Evolutionary conservation across 2,329 filamentous ascomycete genomes (phyloP).

Genomic region (Zymoseptoria crescenta): DNA sequence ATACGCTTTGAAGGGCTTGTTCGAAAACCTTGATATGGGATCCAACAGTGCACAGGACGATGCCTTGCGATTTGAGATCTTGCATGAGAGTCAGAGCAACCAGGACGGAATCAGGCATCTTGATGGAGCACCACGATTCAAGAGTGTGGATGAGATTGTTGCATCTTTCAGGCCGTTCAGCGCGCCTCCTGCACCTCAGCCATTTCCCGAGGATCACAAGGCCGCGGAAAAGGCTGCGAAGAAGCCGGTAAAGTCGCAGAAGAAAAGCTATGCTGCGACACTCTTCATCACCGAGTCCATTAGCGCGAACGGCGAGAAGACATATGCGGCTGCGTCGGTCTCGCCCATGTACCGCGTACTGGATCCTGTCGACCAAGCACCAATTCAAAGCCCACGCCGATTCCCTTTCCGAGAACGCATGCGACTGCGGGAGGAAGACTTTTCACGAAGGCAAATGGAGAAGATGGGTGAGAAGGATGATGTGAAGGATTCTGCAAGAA

Average conservation of each 20-base stretch:
- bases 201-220: slow-evolving; percentile 31
- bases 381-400: slow-evolving; percentile 16
- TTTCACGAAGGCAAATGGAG: slow-evolving; percentile 24
- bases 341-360: slow-evolving; percentile 40
- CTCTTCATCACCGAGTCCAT: slow-evolving; percentile 47
- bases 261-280: slow-evolving; percentile 39
- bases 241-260: slow-evolving; percentile 13
- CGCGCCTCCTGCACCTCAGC: slow-evolving; percentile 70
- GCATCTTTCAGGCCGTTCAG: slow-evolving; percentile 62
- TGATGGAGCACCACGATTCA: slow-evolving; percentile 21
- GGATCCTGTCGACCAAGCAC: slow-evolving; percentile 28
- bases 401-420: slow-evolving; percentile 63
- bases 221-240: slow-evolving; percentile 2
- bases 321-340: slow-evolving; percentile 43
- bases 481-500: slow-evolving; percentile 5
- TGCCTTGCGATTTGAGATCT: slow-evolving; percentile 31
- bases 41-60: slow-evolving; percentile 26
- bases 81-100: slow-evolving; percentile 29
- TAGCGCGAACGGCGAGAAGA: slow-evolving; percentile 43
- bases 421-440: slow-evolving; percentile 55
- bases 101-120: slow-evolving; percentile 26
- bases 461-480: slow-evolving; percentile 8
- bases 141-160: slow-evolving; percentile 35
- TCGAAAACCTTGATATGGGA: slow-evolving; percentile 30
- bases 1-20: slow-evolving; percentile 38